Evolutionary conservation across 2,329 filamentous ascomycete species (phyloP).

Genomic region (Incumbomyces delicatus): DNA sequence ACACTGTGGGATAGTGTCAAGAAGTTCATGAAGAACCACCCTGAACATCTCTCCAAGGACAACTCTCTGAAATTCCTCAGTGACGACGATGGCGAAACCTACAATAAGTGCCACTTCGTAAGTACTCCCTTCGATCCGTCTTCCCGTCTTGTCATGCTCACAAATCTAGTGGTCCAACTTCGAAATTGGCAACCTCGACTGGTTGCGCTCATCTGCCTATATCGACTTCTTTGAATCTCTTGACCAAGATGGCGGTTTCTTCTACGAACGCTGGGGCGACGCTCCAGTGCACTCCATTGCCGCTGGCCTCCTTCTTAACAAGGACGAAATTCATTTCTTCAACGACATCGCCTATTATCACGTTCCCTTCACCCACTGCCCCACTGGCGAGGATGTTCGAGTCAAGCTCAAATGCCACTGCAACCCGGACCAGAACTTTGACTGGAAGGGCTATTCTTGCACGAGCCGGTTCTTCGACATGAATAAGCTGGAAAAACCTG

Average conservation of each 20-base stretch:
- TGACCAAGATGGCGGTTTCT: slow-evolving; percentile 89
- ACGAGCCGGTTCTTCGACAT: slow-evolving; percentile 79
- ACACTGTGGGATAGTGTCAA: slow-evolving; percentile 93
- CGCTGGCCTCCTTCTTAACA: slow-evolving; percentile 74
- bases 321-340: slow-evolving; percentile 96
- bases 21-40: slow-evolving; percentile 84
- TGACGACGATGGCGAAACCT: slow-evolving; percentile 80
- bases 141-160: too few species aligned
- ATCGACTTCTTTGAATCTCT: slow-evolving; percentile 82
- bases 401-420: slow-evolving; percentile 85
- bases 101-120: slow-evolving; percentile 97
- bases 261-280: slow-evolving; percentile 98
- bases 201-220: slow-evolving; percentile 84
- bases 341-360: slow-evolving; percentile 98
- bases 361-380: slow-evolving; percentile 95
- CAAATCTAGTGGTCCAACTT: slow-evolving; percentile 85
- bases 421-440: slow-evolving; percentile 94
- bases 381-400: slow-evolving; percentile 75
- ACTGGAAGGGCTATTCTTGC: slow-evolving; percentile 98
- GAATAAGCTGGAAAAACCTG: slow-evolving; percentile 71
- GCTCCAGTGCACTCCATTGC: slow-evolving; percentile 98
- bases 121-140: slow-evolving; percentile 28
- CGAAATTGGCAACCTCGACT: slow-evolving; percentile 86
- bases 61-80: slow-evolving; percentile 90
- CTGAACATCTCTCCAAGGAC: slow-evolving; percentile 71